phyloP scores from a whole-genome alignment of 1,139 yeast genomes.

The Geotrichum klebahnii region DNA sequence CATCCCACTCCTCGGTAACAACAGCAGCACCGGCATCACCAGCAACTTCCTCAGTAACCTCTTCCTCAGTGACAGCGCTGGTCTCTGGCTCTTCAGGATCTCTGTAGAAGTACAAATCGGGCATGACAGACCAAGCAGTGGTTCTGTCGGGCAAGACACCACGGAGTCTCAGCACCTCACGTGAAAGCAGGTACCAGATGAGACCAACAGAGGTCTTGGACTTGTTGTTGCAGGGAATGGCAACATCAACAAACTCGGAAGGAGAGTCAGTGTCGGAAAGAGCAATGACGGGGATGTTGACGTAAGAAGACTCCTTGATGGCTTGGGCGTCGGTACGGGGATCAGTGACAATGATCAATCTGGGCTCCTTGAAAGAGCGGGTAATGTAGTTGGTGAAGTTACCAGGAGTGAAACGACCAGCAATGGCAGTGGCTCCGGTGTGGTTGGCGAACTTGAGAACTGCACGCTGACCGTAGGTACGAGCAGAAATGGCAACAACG shows the following conservation, averaged over 20 bases:
- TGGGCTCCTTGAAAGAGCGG: conserved; percentile 99
- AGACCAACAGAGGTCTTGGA: conserved; percentile 99
- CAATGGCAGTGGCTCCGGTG: conserved; percentile 99
- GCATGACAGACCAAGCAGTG: conserved; percentile 98
- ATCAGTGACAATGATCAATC: conserved; percentile 97
- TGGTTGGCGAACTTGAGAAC: conserved; percentile 98
- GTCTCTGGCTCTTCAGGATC: conserved; percentile 99
- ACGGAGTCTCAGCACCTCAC: conserved; percentile 99
- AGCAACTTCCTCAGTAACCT: conserved; percentile 54
- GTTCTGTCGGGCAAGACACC: conserved; percentile 97
- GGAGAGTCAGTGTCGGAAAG: conserved; percentile 98
- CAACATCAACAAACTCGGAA: conserved; percentile 97
- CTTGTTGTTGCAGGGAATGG: conserved; percentile 99
- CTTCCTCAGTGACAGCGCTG: conserved; percentile 55
- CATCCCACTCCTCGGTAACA: conserved; percentile 75
- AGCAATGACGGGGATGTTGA: conserved; percentile 99
- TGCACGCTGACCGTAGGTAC: conserved; percentile 99
- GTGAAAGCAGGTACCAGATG: conserved; percentile 98
- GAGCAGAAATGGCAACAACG: conserved; percentile 97
- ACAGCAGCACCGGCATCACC: conserved; percentile 62
- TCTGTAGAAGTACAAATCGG: conserved; percentile 99
- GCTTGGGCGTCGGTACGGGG: conserved; percentile 99
- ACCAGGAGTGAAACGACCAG: conserved; percentile 99
- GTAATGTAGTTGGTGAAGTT: conserved; percentile 99
- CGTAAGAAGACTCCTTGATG: conserved; percentile 99